These are phyloP conservation scores for Rossbeevera mucosa DNA, from an alignment of 768 basidiomycete genomes.

Conservation along the genomic window DNA sequence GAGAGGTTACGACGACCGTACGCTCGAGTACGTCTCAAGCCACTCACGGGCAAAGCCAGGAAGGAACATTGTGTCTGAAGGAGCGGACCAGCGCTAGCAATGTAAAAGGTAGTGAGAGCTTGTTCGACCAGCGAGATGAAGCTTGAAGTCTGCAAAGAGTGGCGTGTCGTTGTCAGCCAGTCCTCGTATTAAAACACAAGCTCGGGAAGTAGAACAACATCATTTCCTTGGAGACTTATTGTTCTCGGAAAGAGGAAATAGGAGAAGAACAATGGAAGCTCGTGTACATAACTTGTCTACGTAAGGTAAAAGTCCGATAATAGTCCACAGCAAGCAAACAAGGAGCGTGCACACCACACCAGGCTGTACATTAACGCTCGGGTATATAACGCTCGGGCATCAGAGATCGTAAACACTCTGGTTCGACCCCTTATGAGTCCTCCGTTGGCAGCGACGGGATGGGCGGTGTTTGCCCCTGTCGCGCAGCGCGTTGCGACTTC, in stretches of 20 bases:
- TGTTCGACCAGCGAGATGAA: constrained; percentile 30
- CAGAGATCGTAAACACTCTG: constrained; percentile 4
- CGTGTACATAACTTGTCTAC: background rate
- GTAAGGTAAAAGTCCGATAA: constrained; percentile 12
- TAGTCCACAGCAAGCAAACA: constrained; percentile 10
- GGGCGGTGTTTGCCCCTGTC: constrained; percentile 26
- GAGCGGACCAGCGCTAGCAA: constrained; percentile 23
- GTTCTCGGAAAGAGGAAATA: constrained; percentile 16
- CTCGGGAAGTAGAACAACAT: background rate
- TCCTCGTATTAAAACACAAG: constrained; percentile 4
- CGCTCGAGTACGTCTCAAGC: background rate
- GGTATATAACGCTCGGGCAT: constrained; percentile 30
- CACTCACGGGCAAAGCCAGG: constrained; percentile 29
- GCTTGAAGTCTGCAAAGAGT: too few relatives aligned
- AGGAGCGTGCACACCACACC: background rate
- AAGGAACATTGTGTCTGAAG: constrained; percentile 19
- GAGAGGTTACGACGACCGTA: background rate
- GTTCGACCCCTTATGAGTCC: constrained; percentile 8
- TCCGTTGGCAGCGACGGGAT: constrained; percentile 30
- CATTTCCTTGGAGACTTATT: constrained; percentile 29
- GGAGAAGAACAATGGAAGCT: constrained; percentile 19
- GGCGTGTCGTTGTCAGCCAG: too few relatives aligned
- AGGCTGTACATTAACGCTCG: constrained; percentile 2
- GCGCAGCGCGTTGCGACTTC: constrained; percentile 49
- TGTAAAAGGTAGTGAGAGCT: constrained; percentile 8